A percentile compares a stretch with the other conserved stretches of the same genome.
phyloP scores from a whole-genome alignment of 306 rosid species.

The Senna siamea region DNA sequence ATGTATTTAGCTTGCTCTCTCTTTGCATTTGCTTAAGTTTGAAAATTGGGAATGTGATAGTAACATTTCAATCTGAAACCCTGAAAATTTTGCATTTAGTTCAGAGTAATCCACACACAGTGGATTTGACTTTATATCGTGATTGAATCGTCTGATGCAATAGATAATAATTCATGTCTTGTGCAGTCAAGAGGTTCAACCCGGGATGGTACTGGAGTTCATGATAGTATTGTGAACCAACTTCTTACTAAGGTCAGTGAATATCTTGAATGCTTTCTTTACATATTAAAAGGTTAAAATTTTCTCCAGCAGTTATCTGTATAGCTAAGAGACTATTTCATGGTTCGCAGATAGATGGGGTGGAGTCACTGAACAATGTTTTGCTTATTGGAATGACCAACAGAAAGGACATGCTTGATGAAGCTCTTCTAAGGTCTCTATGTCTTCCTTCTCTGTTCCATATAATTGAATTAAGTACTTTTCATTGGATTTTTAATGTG shows the following conservation, averaged over 20 bases:
- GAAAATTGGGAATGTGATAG: not conserved
- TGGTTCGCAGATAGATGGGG: constrained; percentile 94
- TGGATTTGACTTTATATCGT: constrained; percentile 21
- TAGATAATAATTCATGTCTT: constrained; percentile 28
- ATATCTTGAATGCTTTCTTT: constrained; percentile 27
- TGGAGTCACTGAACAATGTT: constrained; percentile 94
- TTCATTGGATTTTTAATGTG: not conserved
- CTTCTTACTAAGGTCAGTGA: constrained; percentile 91
- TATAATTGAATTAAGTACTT: not conserved
- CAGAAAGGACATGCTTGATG: constrained; percentile 98
- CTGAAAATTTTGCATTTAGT: constrained; percentile 29
- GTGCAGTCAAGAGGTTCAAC: constrained; percentile 97
- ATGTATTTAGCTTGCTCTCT: not conserved
- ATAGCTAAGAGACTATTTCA: constrained; percentile 25
- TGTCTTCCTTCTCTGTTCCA: not conserved
- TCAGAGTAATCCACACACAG: constrained; percentile 16
- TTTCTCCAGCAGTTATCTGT: not conserved
- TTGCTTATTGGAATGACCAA: constrained; percentile 99
- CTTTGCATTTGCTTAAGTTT: not conserved
- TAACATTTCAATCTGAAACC: constrained; percentile 27
- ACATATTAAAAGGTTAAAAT: not conserved
- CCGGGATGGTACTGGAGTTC: constrained; percentile 98
- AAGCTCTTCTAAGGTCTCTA: constrained; percentile 62
- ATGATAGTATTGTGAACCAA: constrained; percentile 97
- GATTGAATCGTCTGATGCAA: constrained; percentile 29